Base-by-base conservation (phyloP, 140 eudicot species). In the Flaveria floridana region DNA sequence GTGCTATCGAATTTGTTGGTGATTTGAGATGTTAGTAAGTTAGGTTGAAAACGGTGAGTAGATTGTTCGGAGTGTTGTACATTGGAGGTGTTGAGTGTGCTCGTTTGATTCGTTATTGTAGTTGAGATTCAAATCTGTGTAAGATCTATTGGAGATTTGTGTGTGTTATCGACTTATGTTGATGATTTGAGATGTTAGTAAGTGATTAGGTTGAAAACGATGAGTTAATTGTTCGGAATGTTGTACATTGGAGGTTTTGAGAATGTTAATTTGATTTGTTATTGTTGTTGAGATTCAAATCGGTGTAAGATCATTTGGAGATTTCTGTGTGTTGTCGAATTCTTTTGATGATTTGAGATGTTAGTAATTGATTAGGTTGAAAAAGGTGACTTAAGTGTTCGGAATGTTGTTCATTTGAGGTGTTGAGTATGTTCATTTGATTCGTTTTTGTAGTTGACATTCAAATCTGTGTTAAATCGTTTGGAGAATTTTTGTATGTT, bases 261-360 rank as follows among this genome's bases (percentile, higher is more conserved):
- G 48, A 26, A 47, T 46, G 10, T 52, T 75, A 55, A 34, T 34
- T 34, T 34, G 41, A 55, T 9, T 67, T 15, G 56, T 20, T 71
- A 28, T 26, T 12, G 21, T 57, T 25, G 76, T 48, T 62, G 50
- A 75, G 62, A 65, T 34, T 53, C 34, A 66, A 68, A 76, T 65
- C 77, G 58, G 51, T 37, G 30, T 52, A 50, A 30, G 64, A 70
- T 78, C 34, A 25, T 12, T 61, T 30, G 15, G 7, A n/a, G 51
- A 37, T 57, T 50, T 57, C 25, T 63, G 37, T 42, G 11, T 47
- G 48, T n/a, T 71, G 5, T 51, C 9, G 11, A 47, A 50, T n/a
- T 63, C 10, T 48, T 37, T 65, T 37, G 65, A 6, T 23, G 68
- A 50, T 78, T 78, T 26, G 41, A 70, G 47, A 66, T 67, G 58